These are phyloP conservation scores for Moniliella sp. DNA, from an alignment of 1,284 basidiomycete species.

Conservation along the genomic window DNA sequence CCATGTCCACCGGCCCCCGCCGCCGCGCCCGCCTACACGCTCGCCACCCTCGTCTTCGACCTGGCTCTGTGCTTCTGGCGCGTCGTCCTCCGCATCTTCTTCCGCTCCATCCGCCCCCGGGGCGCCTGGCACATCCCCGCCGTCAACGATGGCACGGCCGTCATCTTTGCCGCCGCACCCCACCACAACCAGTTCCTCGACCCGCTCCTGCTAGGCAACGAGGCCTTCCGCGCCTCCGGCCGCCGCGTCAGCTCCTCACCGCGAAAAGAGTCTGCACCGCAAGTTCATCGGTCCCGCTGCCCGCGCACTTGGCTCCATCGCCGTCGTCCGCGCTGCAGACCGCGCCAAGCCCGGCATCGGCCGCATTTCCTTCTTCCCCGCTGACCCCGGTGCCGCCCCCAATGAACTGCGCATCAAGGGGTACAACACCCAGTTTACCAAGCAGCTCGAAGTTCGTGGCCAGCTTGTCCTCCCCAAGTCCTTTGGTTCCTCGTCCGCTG, in stretches of 20 bases:
- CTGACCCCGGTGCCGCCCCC: too few relatives aligned
- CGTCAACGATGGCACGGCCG: slow-evolving; percentile 47
- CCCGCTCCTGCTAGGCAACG: slow-evolving; percentile 64
- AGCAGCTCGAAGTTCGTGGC: slow-evolving; percentile 55
- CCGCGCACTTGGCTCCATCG: slow-evolving; percentile 24
- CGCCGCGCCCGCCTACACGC: slow-evolving; percentile 6
- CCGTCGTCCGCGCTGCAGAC: slow-evolving; percentile 78
- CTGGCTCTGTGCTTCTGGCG: slow-evolving; percentile 40
- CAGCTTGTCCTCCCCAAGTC: slow-evolving; percentile 73
- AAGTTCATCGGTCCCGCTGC: slow-evolving; percentile 49
- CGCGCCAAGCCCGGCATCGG: slow-evolving; percentile 60
- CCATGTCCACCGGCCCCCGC: too few relatives aligned
- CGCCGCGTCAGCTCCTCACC: slow-evolving; percentile 71
- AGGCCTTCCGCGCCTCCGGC: slow-evolving; percentile 60
- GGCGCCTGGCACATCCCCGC: slow-evolving; percentile 79
- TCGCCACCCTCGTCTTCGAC: slow-evolving; percentile 33
- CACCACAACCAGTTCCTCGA: slow-evolving; percentile 98
- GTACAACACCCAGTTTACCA: slow-evolving; percentile 54
- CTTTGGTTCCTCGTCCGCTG: slow-evolving; percentile 54
- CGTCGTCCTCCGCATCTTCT: slow-evolving; percentile 77
- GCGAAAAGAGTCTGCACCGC: slow-evolving; percentile 73
- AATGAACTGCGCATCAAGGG: slow-evolving; percentile 54
- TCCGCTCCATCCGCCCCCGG: slow-evolving; percentile 74
- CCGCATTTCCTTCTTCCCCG: slow-evolving; percentile 47
- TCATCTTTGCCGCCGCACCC: slow-evolving; percentile 88